Percentiles rank a stretch among this genome's conserved stretches.
phyloP scores from a whole-genome alignment of 1,284 basidiomycete species.

The Ceratobasidium sp. region DNA sequence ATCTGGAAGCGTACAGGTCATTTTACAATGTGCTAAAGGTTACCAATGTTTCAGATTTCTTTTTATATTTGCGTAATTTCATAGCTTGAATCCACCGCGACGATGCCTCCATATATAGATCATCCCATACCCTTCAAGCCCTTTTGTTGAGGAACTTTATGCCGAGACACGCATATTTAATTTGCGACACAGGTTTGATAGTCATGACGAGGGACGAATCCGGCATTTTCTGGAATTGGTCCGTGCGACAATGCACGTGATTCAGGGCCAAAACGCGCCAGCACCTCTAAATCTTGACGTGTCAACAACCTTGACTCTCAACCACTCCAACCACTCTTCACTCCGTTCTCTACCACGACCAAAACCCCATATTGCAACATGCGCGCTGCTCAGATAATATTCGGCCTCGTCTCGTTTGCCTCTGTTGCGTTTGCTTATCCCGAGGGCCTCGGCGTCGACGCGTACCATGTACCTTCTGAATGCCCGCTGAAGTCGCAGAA shows the following conservation, averaged over 20 bases:
- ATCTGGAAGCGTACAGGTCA: neutral
- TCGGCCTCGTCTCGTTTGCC: constrained; percentile 34
- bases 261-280: neutral
- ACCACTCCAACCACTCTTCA: neutral
- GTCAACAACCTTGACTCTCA: constrained; percentile 9
- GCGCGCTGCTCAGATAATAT: constrained; percentile 38
- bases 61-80: no score
- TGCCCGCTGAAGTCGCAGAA: constrained; percentile 71
- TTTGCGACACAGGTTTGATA: no score
- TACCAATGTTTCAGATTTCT: no score
- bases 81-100: no score
- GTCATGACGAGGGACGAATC: no score
- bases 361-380: constrained; percentile 6
- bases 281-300: constrained; percentile 10
- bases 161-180: no score
- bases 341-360: neutral
- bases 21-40: neutral
- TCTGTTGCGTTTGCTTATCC: constrained; percentile 29
- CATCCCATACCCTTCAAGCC: no score
- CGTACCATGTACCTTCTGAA: constrained; percentile 68
- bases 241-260: constrained; percentile 6
- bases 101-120: no score
- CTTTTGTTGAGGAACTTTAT: no score
- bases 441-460: constrained; percentile 67
- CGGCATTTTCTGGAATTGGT: no score